A percentile compares a stretch with the other conserved stretches of the same genome.
phyloP scores from a whole-genome alignment of 1,284 basidiomycete genomes.

The Leccinum griseonigrum region DNA sequence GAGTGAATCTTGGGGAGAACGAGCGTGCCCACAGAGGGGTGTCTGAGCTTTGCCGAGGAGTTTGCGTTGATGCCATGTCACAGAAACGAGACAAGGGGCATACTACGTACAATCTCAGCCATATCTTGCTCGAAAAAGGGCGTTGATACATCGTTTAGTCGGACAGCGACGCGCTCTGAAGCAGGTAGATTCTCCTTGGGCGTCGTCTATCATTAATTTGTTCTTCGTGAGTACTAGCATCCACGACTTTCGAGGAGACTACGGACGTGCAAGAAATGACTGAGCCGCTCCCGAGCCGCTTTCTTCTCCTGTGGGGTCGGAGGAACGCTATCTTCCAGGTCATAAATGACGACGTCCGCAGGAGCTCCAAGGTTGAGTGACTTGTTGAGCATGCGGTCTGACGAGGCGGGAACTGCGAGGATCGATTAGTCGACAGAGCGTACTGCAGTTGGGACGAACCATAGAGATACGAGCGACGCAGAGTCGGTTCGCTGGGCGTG shows the following conservation, averaged over 20 bases:
- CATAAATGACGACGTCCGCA: slow-evolving; percentile 81
- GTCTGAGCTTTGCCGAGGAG: slow-evolving; percentile 41
- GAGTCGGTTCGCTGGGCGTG: slow-evolving; percentile 15
- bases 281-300: slow-evolving; percentile 57
- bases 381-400: slow-evolving; percentile 79
- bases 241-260: slow-evolving; percentile 4
- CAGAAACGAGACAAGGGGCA: slow-evolving; percentile 17
- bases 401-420: slow-evolving; percentile 66
- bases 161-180: slow-evolving; percentile 61
- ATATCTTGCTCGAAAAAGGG: slow-evolving; percentile 74
- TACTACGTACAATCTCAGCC: slow-evolving; percentile 61
- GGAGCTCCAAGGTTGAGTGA: slow-evolving; percentile 49
- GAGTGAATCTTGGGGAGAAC: slow-evolving; percentile 82
- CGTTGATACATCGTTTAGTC: slow-evolving; percentile 75
- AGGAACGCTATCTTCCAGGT: slow-evolving; percentile 82
- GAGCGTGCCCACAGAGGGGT: slow-evolving; percentile 53
- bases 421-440: slow-evolving; percentile 1
- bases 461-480: slow-evolving; percentile 65
- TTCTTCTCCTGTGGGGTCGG: slow-evolving; percentile 59
- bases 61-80: background rate
- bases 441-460: slow-evolving; percentile 29
- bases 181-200: slow-evolving; percentile 38
- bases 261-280: slow-evolving; percentile 57
- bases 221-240: slow-evolving; percentile 8
- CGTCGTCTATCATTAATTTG: slow-evolving; percentile 26